A percentile compares a stretch with the other conserved stretches of the same genome.
Conservation (phyloP, 2,329 filamentous ascomycete species). For the Aureobasidium sp. region DNA sequence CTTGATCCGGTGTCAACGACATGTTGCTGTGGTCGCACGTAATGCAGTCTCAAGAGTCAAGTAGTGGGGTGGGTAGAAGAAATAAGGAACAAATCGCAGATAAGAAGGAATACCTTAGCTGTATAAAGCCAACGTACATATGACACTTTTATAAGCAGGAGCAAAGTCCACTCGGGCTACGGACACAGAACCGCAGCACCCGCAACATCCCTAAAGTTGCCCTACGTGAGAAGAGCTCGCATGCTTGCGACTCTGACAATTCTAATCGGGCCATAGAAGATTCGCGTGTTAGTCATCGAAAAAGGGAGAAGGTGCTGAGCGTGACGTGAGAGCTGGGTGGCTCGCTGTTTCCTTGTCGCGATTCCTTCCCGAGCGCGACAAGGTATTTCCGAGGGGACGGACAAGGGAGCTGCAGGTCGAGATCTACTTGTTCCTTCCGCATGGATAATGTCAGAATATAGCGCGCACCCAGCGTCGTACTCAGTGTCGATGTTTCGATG, state of each 20-base stretch:
- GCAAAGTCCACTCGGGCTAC: background rate
- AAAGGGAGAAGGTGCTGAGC: too few relatives aligned
- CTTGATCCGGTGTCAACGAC: slow-evolving; percentile 53
- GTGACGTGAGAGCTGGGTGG: background rate
- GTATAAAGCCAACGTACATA: background rate
- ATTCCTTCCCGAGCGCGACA: background rate
- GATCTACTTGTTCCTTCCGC: background rate
- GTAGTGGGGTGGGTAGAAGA: background rate
- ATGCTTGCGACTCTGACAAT: background rate
- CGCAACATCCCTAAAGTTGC: background rate
- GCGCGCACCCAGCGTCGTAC: too few relatives aligned
- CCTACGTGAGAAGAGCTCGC: background rate
- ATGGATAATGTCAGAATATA: too few relatives aligned
- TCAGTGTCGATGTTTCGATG: too few relatives aligned
- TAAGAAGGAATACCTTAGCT: too few relatives aligned
- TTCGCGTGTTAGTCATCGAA: background rate
- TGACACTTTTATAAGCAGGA: background rate
- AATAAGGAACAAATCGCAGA: background rate
- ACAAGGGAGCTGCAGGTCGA: background rate
- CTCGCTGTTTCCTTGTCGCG: background rate
- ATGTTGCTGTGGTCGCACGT: slow-evolving; percentile 15
- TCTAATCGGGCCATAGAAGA: background rate
- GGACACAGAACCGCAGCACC: background rate
- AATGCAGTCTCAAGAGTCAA: background rate
- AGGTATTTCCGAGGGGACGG: background rate